Conservation (phyloP, 2,329 filamentous ascomycete species). For the Colletotrichum acutatum region DNA sequence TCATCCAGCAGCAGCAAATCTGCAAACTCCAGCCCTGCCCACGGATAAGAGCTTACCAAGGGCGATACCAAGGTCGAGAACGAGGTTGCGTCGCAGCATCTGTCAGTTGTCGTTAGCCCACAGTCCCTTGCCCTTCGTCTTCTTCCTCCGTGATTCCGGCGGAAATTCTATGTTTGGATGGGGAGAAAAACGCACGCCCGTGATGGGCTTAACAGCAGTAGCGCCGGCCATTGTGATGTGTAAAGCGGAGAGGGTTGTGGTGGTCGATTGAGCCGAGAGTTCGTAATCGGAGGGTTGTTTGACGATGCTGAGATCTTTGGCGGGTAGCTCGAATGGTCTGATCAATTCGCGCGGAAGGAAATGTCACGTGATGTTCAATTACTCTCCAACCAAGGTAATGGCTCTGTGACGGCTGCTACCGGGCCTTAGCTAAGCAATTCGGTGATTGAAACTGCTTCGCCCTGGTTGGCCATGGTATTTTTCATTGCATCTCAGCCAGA, state of each 20-base stretch:
- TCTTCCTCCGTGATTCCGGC: constrained; percentile 4
- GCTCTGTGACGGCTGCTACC: neutral
- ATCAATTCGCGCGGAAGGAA: constrained; percentile 29
- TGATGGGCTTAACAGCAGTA: constrained; percentile 61
- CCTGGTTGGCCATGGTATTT: constrained; percentile 1
- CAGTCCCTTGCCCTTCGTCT: neutral
- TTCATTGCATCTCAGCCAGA: neutral
- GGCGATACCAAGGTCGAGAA: constrained; percentile 65
- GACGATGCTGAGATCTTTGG: constrained; percentile 11
- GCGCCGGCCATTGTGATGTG: constrained; percentile 57
- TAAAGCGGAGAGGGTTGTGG: constrained; percentile 20
- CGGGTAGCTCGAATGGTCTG: constrained; percentile 30
- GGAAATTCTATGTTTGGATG: constrained; percentile 44
- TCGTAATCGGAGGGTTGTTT: constrained; percentile 15
- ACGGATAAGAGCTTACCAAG: constrained; percentile 58
- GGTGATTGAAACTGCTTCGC: neutral
- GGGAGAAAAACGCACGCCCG: constrained; percentile 62
- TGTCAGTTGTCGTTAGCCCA: constrained; percentile 51
- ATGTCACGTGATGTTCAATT: constrained; percentile 30
- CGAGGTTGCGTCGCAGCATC: constrained; percentile 71
- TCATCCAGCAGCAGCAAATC: neutral
- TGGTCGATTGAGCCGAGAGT: constrained; percentile 25
- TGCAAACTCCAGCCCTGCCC: neutral
- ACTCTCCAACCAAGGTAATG: neutral
- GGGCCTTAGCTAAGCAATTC: constrained; percentile 18